These are phyloP conservation scores for Wickerhamiella cacticola DNA, from an alignment of 805 yeast species.

Conservation along the genomic window DNA sequence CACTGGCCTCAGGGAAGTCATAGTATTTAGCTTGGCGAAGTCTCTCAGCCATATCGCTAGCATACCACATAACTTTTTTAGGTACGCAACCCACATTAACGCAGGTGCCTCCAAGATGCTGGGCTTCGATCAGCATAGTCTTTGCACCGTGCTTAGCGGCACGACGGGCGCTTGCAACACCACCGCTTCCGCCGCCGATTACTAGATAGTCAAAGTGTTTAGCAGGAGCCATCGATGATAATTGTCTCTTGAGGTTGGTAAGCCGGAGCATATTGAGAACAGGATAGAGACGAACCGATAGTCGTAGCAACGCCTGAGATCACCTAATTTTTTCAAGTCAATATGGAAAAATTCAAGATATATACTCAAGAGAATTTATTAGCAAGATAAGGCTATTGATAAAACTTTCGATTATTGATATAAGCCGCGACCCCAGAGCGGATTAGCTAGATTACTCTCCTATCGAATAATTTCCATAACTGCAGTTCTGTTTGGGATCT, in stretches of 20 bases:
- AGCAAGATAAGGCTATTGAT: too few relatives aligned
- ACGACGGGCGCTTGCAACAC: slow-evolving; percentile 96
- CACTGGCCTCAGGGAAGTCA: slow-evolving; percentile 55
- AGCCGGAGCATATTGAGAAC: slow-evolving; percentile 7
- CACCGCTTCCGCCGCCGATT: slow-evolving; percentile 99
- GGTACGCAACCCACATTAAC: slow-evolving; percentile 99
- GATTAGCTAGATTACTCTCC: too few relatives aligned
- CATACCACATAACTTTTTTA: slow-evolving; percentile 97
- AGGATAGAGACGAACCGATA: not conserved
- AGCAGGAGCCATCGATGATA: slow-evolving; percentile 42
- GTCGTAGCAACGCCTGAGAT: not conserved
- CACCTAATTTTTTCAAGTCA: not conserved
- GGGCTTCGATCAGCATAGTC: slow-evolving; percentile 68
- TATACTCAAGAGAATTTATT: too few relatives aligned
- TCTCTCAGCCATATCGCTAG: slow-evolving; percentile 75
- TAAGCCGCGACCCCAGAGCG: too few relatives aligned
- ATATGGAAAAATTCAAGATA: too few relatives aligned
- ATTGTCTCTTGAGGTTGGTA: slow-evolving; percentile 8
- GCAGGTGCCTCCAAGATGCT: slow-evolving; percentile 90
- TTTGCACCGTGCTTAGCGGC: slow-evolving; percentile 89
- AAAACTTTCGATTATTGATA: too few relatives aligned
- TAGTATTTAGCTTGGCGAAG: slow-evolving; percentile 66
- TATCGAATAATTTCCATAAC: too few relatives aligned
- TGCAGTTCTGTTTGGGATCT: too few relatives aligned
- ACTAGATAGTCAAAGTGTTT: slow-evolving; percentile 78